Evolutionary conservation across 352 stramenopile species (phyloP).

Genomic region (Phytophthora podocarpi): DNA sequence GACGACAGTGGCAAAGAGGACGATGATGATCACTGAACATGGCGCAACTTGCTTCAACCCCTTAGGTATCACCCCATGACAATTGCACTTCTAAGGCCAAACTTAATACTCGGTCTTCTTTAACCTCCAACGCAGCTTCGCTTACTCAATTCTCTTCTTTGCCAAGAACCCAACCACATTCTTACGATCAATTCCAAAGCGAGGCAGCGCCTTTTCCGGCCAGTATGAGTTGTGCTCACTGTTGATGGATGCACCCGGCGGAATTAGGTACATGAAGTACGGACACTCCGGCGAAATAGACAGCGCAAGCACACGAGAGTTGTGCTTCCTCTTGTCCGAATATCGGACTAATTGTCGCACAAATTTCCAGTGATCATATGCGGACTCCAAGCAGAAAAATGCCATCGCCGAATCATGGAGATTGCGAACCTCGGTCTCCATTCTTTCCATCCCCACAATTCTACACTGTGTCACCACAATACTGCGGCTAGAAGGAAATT

Average conservation of each 20-base stretch:
- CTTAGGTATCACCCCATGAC: background rate
- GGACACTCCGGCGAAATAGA: conserved; percentile 43
- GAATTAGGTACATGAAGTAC: conserved; percentile 71
- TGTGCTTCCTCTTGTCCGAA: conserved; percentile 65
- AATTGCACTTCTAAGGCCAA: conserved; percentile 9
- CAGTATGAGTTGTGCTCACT: conserved; percentile 76
- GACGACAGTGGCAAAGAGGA: conserved; percentile 43
- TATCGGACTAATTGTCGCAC: conserved; percentile 70
- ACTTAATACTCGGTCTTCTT: background rate
- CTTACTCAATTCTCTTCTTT: conserved; percentile 40
- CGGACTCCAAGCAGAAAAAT: conserved; percentile 70
- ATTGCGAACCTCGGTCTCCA: conserved; percentile 50
- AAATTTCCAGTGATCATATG: conserved; percentile 76
- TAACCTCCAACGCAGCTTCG: background rate
- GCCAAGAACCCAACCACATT: conserved; percentile 69
- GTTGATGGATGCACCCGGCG: conserved; percentile 77
- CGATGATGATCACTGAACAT: conserved; percentile 21
- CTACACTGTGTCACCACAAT: conserved; percentile 48
- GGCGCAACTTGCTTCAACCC: background rate
- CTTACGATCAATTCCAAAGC: conserved; percentile 52
- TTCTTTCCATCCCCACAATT: conserved; percentile 43
- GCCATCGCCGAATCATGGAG: conserved; percentile 46
- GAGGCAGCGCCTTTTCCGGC: conserved; percentile 52
- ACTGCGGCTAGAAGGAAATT: conserved; percentile 27
- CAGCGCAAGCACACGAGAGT: conserved; percentile 51